Evolutionary conservation across 2,329 filamentous ascomycete genomes (phyloP).

Genomic region (Penicillium concentricum): DNA sequence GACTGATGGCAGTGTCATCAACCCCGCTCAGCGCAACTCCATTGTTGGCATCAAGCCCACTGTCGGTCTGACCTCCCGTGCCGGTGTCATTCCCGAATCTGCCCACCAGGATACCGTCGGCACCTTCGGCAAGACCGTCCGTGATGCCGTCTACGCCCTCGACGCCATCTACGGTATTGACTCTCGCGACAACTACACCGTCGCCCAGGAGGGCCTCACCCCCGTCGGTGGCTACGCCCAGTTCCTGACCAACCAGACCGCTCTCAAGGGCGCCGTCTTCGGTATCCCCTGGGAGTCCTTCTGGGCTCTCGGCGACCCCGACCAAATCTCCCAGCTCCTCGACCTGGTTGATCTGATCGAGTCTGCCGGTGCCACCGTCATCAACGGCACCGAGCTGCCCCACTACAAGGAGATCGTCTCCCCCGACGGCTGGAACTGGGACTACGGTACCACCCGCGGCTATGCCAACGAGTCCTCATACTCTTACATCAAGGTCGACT

Average conservation of each 20-base stretch:
- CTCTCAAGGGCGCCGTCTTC: conserved; percentile 63
- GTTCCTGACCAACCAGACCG: conserved; percentile 54
- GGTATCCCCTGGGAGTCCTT: conserved; percentile 71
- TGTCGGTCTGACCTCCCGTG: conserved; percentile 67
- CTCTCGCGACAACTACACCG: conserved; percentile 63
- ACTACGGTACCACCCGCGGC: conserved; percentile 62
- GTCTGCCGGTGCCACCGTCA: conserved; percentile 62
- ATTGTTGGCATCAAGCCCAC: conserved; percentile 75
- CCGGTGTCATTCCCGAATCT: conserved; percentile 64
- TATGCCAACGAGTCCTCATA: conserved; percentile 72
- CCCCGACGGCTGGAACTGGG: conserved; percentile 72
- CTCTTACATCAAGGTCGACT: conserved; percentile 66
- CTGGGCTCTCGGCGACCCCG: conserved; percentile 61
- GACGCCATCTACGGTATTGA: conserved; percentile 69
- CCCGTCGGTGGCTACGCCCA: conserved; percentile 58
- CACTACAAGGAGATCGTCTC: conserved; percentile 62
- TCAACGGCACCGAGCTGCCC: conserved; percentile 69
- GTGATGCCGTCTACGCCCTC: conserved; percentile 65
- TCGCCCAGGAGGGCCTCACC: conserved; percentile 55
- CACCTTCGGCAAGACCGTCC: conserved; percentile 64
- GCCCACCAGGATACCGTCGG: conserved; percentile 69
- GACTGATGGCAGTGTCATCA: conserved; percentile 71
- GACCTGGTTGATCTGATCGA: conserved; percentile 55
- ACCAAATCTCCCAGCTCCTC: conserved; percentile 57
- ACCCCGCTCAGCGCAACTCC: conserved; percentile 66